phyloP scores from a whole-genome alignment of 768 basidiomycete species.

The Leccinum boreale region DNA sequence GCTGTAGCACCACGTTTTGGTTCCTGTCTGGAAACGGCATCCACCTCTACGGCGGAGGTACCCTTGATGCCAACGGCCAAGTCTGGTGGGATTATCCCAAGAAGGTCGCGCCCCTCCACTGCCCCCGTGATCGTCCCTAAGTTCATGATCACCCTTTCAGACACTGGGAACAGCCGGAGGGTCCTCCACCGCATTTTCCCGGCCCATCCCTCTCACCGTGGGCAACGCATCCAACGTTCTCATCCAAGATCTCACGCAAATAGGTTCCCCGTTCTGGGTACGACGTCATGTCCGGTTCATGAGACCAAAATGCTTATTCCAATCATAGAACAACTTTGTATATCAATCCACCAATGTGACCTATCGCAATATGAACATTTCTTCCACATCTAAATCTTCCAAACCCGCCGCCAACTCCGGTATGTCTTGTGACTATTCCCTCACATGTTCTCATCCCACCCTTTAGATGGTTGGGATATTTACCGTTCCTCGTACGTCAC shows the following conservation, averaged over 20 bases:
- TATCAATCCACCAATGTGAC: constrained; percentile 42
- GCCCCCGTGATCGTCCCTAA: neutral
- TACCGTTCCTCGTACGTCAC: constrained; percentile 37
- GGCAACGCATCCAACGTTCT: constrained; percentile 41
- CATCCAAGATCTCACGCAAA: constrained; percentile 37
- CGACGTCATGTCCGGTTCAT: neutral
- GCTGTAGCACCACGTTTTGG: constrained; percentile 38
- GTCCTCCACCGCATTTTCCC: constrained; percentile 40
- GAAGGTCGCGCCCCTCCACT: constrained; percentile 18
- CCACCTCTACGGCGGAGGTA: constrained; percentile 42
- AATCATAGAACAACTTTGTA: constrained; percentile 36
- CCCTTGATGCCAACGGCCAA: constrained; percentile 45
- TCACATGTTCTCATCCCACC: neutral
- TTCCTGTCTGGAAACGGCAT: constrained; percentile 36
- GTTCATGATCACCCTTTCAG: constrained; percentile 13
- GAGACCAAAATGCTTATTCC: neutral
- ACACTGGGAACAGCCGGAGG: constrained; percentile 40
- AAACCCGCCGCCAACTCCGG: constrained; percentile 35
- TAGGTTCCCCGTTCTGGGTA: constrained; percentile 43
- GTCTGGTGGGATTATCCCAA: constrained; percentile 36
- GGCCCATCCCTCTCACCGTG: constrained; percentile 43
- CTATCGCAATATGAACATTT: constrained; percentile 38
- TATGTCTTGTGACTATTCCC: neutral
- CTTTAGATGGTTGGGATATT: constrained; percentile 47
- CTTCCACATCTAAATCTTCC: constrained; percentile 33